Evolutionary conservation across 305 asterid genomes (phyloP), one percentile per base, ranked within the genome.

Genomic region (Fraxinus floribunda): DNA sequence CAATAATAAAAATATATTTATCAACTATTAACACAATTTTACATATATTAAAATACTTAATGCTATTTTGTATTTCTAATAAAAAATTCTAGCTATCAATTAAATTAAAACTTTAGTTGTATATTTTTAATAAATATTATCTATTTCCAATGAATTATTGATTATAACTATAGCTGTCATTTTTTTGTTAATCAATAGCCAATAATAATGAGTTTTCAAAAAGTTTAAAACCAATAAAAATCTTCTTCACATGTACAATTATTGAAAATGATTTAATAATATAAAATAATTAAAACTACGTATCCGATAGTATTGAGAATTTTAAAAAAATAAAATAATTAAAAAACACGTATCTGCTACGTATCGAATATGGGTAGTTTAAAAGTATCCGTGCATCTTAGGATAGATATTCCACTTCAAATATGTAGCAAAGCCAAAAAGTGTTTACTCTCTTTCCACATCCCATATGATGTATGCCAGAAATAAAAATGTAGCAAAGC

Each of bases 321-420:
- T 52, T 52, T 16, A 16, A 16, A n/a, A 52, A 52, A 16, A 52
- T n/a, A 52, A 52, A 52, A 52, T 52, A 52, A 16, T 46, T 46
- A 11, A 46, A 46, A 46, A 46, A 13, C 18, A 46, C n/a, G 4
- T 0, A 46, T 46, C 18, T 4, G 1, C n/a, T 3, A 46, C 6
- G 18, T 46, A 44, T 44, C 55, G 18, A 46, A 46, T 46, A 46
- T 3, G 6, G 57, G 57, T 46, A 44, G n/a, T 46, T 46, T 46
- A 46, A 15, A 46, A 46, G n/a, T 46, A 46, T 46, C 57, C 6
- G n/a, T 46, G 18, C 57, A 13, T 13, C 18, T 52, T 52, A 52
- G 22, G 35, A 32, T 32, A 32, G 62, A 52, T 80, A 66, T 68
- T 68, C 39, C n/a, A 68, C 78, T 70, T 78, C 6, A 66, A 84